Evolutionary conservation across 2,329 filamentous ascomycete genomes (phyloP).

Genomic region (Aspergillus spinulosporus): DNA sequence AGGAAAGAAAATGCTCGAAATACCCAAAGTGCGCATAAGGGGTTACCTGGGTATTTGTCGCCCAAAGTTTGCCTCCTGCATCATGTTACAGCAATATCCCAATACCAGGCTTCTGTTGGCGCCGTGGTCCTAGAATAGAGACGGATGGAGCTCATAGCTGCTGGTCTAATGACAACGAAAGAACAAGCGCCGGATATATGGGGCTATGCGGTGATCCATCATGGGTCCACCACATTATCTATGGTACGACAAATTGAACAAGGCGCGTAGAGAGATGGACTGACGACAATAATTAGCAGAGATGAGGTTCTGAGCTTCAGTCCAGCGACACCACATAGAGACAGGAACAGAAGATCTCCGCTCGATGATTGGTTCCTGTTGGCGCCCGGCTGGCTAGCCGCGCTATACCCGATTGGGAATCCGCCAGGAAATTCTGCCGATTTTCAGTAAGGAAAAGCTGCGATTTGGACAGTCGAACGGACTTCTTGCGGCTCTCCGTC

Average conservation of each 20-base stretch:
- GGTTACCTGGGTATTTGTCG: slow-evolving; percentile 15
- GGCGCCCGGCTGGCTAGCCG: slow-evolving; percentile 25
- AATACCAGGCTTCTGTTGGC: slow-evolving; percentile 28
- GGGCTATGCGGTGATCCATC: slow-evolving; percentile 5
- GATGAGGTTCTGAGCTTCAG: not conserved
- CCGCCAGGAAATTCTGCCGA: slow-evolving; percentile 40
- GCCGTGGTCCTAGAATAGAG: slow-evolving; percentile 33
- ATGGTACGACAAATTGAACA: not conserved
- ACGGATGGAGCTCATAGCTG: slow-evolving; percentile 27
- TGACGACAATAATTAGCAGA: not conserved
- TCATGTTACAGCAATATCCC: slow-evolving; percentile 23
- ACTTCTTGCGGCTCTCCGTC: slow-evolving; percentile 17
- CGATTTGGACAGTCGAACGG: slow-evolving; percentile 16
- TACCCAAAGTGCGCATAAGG: not conserved
- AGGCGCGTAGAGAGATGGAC: slow-evolving; percentile 16
- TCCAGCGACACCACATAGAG: slow-evolving; percentile 7
- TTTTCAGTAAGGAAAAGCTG: slow-evolving; percentile 22
- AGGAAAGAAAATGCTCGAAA: not conserved
- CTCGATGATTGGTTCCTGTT: slow-evolving; percentile 28
- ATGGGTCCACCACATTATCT: not conserved
- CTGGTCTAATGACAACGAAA: slow-evolving; percentile 20
- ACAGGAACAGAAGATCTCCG: slow-evolving; percentile 22
- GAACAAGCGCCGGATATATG: slow-evolving; percentile 14
- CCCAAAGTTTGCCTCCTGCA: slow-evolving; percentile 18
- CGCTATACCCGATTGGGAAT: slow-evolving; percentile 31